Evolutionary conservation across 2,329 filamentous ascomycete species (phyloP), one percentile per base, ranked within the genome.

Genomic region (Geosmithia morbida): DNA sequence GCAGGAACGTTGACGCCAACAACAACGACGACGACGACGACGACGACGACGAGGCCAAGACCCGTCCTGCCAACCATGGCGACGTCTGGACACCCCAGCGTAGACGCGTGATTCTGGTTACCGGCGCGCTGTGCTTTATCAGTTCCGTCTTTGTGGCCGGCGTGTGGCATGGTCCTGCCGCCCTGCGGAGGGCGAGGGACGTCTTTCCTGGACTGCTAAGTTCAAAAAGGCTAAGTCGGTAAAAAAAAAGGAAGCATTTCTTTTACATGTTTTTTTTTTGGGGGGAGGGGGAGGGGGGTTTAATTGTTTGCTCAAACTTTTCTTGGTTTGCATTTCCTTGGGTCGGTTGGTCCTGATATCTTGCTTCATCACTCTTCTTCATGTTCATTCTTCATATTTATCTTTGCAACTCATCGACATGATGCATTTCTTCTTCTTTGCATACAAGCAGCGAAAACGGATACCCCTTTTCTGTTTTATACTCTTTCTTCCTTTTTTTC

Each of bases 71-170:
- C 33, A 5, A 11, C 3, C 10, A 13, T 16, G 11, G 11, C 3
- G 14, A 11, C 14, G 10, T 16, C 14, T 47, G 45, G 45, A 43
- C 48, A 7, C 42, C 48, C 13, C 47, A 50, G 44, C 45, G 46
- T 42, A 37, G 48, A 6, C 44, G 48, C n/a, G 46, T 43, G 33
- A 39, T 50, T 40, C 26, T 51, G 18, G 41, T 60, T 26, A 47
- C 55, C n/a, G 48, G 54, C 39, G 52, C 53, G 3, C 30, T 58
- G n/a, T 52, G 55, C 29, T 54, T 60, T 41, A 47, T 59, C 40
- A 58, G 53, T 13, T 46, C 61, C 11, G 49, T 60, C 14, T 50
- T 61, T 17, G 52, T 57, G 1, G 52, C 57, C 33, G 29, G 55
- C 39, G 46, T 51, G 42, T 51, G 49, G 46, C 48, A 47, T 19